phyloP scores from a whole-genome alignment of 805 yeast species.

The Yamadazyma insecticola region DNA sequence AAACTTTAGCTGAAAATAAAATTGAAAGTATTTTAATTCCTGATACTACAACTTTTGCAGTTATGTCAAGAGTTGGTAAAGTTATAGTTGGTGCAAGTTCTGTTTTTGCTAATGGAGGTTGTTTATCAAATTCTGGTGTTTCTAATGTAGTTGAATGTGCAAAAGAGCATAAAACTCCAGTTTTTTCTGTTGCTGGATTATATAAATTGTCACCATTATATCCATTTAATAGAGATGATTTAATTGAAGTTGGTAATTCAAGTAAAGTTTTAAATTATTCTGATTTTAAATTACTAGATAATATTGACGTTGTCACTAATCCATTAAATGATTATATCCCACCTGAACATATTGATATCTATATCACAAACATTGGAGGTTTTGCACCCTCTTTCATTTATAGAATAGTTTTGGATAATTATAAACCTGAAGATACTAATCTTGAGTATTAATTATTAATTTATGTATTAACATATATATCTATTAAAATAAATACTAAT shows the following conservation, averaged over 20 bases:
- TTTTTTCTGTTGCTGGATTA: slow-evolving; percentile 89
- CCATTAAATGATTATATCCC: slow-evolving; percentile 88
- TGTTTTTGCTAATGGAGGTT: slow-evolving; percentile 95
- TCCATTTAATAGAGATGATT: slow-evolving; percentile 79
- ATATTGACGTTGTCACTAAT: slow-evolving; percentile 71
- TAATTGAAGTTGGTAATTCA: slow-evolving; percentile 89
- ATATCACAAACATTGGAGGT: slow-evolving; percentile 93
- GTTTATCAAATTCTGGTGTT: slow-evolving; percentile 84
- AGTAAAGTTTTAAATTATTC: slow-evolving; percentile 82
- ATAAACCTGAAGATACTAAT: slow-evolving; percentile 76
- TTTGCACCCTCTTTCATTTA: slow-evolving; percentile 94
- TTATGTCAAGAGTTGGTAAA: slow-evolving; percentile 96
- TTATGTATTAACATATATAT: no score
- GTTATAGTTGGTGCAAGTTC: slow-evolving; percentile 90
- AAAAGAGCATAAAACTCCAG: slow-evolving; percentile 92
- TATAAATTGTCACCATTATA: slow-evolving; percentile 90
- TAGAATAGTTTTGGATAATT: slow-evolving; percentile 91
- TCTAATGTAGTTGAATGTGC: slow-evolving; percentile 95
- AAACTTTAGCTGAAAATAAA: slow-evolving; percentile 73
- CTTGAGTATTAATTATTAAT: no score
- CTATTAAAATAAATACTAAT: no score
- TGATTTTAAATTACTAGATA: slow-evolving; percentile 63
- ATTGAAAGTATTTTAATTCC: slow-evolving; percentile 90
- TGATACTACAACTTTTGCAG: slow-evolving; percentile 88
- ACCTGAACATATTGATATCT: slow-evolving; percentile 91